phyloP scores from a whole-genome alignment of 768 basidiomycete genomes.

The Neoboletus magnificus region DNA sequence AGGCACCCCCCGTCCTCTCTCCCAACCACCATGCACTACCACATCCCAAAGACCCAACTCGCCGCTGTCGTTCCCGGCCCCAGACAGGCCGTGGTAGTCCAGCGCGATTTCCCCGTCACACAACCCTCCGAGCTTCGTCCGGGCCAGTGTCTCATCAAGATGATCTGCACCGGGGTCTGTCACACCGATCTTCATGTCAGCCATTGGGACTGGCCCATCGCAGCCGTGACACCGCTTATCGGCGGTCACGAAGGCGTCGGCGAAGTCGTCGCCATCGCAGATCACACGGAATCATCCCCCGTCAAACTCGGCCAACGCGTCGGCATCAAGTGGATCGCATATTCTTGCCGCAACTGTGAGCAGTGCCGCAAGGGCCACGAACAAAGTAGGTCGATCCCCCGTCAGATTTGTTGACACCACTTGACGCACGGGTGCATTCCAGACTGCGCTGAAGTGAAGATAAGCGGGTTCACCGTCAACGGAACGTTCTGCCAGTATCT shows the following conservation, averaged over 20 bases:
- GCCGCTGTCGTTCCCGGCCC: slow-evolving; percentile 38
- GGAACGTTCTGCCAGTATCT: slow-evolving; percentile 76
- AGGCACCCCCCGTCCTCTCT: background rate
- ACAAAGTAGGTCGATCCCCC: slow-evolving; percentile 49
- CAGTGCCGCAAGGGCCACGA: slow-evolving; percentile 74
- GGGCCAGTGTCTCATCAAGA: slow-evolving; percentile 73
- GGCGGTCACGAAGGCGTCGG: slow-evolving; percentile 89
- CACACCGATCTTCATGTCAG: slow-evolving; percentile 81
- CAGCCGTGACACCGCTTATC: slow-evolving; percentile 61
- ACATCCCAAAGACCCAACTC: slow-evolving; percentile 41
- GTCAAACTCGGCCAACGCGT: slow-evolving; percentile 78
- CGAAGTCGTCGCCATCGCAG: slow-evolving; percentile 73
- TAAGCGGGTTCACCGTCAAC: slow-evolving; percentile 71
- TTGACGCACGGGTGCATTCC: background rate
- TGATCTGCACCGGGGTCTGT: slow-evolving; percentile 80
- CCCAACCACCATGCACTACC: background rate
- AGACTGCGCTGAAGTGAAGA: slow-evolving; percentile 59
- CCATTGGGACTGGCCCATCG: slow-evolving; percentile 76
- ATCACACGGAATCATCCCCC: slow-evolving; percentile 52
- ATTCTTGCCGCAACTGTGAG: slow-evolving; percentile 74
- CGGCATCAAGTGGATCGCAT: slow-evolving; percentile 79
- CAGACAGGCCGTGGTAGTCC: slow-evolving; percentile 32
- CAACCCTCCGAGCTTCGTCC: slow-evolving; percentile 54
- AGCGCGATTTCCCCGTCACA: slow-evolving; percentile 52
- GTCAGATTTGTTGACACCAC: background rate